A percentile compares a stretch with the other conserved stretches of the same genome.
Evolutionary conservation across 345 rosid genomes (phyloP).

Genomic region (Gossypium thurberi): DNA sequence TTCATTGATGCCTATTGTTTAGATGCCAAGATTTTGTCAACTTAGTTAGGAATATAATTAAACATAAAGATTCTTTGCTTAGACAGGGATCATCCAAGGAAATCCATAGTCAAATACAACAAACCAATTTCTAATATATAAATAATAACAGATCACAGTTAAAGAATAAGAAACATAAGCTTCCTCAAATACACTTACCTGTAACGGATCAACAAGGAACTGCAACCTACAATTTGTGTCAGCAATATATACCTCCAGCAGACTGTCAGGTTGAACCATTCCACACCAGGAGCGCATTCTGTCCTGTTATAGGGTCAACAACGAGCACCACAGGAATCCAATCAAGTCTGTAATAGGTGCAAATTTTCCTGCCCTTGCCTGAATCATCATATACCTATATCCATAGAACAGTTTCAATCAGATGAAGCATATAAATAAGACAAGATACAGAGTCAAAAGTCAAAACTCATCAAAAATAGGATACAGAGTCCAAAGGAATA

Average conservation of each 20-base stretch:
- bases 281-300: constrained; percentile 90
- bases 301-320: constrained; percentile 94
- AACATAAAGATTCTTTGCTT: not conserved
- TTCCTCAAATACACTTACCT: no score
- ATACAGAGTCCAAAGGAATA: not conserved
- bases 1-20: not conserved
- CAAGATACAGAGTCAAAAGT: not conserved
- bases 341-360: constrained; percentile 82
- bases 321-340: constrained; percentile 86
- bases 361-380: constrained; percentile 81
- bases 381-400: constrained; percentile 77
- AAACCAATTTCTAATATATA: no score
- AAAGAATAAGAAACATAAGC: not conserved
- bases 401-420: constrained; percentile 4
- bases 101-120: not conserved
- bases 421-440: not conserved
- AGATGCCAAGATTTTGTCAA: not conserved
- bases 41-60: not conserved
- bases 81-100: constrained; percentile 1
- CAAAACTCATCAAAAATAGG: not conserved
- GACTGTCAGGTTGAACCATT: constrained; percentile 83
- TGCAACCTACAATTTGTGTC: not conserved
- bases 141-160: not conserved
- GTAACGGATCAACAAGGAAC: not conserved
- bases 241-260: constrained; percentile 59